These are phyloP conservation scores for Fennellomyces sp. DNA, from an alignment of 371 early-diverging fungal species.

Conservation along the genomic window DNA sequence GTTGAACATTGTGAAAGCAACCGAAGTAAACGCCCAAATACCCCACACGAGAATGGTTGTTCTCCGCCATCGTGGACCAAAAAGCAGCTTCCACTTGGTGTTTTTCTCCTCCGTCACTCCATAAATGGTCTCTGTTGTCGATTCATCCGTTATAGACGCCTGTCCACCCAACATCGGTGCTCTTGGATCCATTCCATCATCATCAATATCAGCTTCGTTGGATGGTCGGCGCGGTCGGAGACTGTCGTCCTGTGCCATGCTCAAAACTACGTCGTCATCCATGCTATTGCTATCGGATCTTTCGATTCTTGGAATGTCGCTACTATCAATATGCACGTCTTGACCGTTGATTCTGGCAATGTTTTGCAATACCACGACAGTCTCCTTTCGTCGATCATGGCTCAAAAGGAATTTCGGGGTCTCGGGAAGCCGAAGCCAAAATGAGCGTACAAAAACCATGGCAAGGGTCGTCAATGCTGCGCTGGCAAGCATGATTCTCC, in stretches of 20 bases:
- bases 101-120: neutral
- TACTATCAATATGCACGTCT: slow-evolving; percentile 25
- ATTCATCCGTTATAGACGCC: neutral
- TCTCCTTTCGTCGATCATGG: slow-evolving; percentile 69
- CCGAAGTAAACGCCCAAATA: slow-evolving; percentile 81
- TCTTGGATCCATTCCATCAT: neutral
- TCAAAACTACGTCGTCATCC: slow-evolving; percentile 1
- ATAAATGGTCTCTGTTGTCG: neutral
- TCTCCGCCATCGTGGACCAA: slow-evolving; percentile 51
- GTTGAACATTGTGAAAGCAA: slow-evolving; percentile 88
- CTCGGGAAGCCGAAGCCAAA: slow-evolving; percentile 74
- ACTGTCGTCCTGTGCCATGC: neutral
- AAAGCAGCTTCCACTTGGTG: slow-evolving; percentile 23
- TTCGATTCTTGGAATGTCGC: slow-evolving; percentile 25
- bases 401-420: slow-evolving; percentile 81
- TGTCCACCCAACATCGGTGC: slow-evolving; percentile 8
- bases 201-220: neutral
- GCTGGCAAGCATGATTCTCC: slow-evolving; percentile 72
- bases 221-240: neutral
- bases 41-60: slow-evolving; percentile 75
- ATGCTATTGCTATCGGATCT: neutral
- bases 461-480: slow-evolving; percentile 62
- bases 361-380: slow-evolving; percentile 69
- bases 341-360: slow-evolving; percentile 78
- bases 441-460: slow-evolving; percentile 72